phyloP scores from a whole-genome alignment of 768 basidiomycete species.

The Serendipita sp. region DNA sequence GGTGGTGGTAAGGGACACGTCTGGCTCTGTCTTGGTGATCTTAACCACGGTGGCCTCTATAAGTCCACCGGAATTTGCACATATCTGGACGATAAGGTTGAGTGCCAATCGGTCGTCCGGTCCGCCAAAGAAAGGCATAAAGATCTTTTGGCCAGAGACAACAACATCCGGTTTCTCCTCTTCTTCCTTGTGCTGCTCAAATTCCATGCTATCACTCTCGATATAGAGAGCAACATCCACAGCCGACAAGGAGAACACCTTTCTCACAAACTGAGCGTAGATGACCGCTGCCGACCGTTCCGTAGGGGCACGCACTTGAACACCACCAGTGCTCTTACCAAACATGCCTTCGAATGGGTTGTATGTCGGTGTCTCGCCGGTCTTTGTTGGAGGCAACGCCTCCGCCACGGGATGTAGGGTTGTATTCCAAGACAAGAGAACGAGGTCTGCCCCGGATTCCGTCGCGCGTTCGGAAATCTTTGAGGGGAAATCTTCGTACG shows the following conservation, averaged over 20 bases:
- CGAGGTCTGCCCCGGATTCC: constrained; percentile 46
- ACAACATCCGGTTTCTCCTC: constrained; percentile 11
- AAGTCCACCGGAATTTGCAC: constrained; percentile 31
- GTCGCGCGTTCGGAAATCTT: constrained; percentile 46
- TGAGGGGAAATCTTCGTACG: constrained; percentile 52
- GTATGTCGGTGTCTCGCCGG: constrained; percentile 15
- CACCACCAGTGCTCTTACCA: constrained; percentile 22
- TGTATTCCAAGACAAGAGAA: constrained; percentile 64
- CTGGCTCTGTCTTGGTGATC: constrained; percentile 29
- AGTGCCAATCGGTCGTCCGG: constrained; percentile 83
- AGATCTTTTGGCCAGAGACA: constrained; percentile 35
- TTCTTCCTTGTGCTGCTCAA: constrained; percentile 11
- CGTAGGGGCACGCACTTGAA: constrained; percentile 17
- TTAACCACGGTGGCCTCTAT: constrained; percentile 62
- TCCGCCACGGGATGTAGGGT: not conserved
- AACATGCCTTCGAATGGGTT: constrained; percentile 76
- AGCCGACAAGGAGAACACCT: constrained; percentile 55
- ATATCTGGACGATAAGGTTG: constrained; percentile 63
- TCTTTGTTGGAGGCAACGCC: constrained; percentile 19
- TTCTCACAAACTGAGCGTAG: constrained; percentile 74
- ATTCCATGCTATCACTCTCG: constrained; percentile 41
- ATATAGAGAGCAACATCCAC: constrained; percentile 75
- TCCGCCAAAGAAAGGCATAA: constrained; percentile 87
- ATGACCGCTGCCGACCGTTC: constrained; percentile 39
- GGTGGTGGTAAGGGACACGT: constrained; percentile 13